Evolutionary conservation across 192 early-diverging fungal species (phyloP), one percentile per base, ranked within the genome.

Genomic region (Backusella sp.): DNA sequence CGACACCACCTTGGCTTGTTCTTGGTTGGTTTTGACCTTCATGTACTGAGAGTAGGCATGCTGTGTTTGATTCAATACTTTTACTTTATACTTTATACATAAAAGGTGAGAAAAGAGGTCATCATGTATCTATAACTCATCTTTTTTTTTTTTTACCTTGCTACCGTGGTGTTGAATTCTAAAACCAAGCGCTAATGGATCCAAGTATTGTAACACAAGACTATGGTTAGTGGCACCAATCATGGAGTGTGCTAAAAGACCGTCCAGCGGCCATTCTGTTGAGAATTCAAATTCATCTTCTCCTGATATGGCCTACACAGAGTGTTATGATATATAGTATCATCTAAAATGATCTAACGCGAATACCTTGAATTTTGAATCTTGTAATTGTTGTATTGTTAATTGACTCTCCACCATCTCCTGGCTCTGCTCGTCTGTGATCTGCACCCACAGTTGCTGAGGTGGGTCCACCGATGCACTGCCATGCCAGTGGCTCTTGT

Each of bases 141-240:
- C 28, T 28, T 1, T 9, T 69, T 21, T 59, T 28, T 1, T 9
- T 69, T 21, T 59, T 75, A 81, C 80, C 72, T 92, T 93, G 52
- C 91, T 95, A 26, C 96, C 95, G 37, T 90, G 77, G 82, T 93
- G 91, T 79, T 94, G 94, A 46, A 98, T 84, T 26, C 89, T 89
- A 81, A 94, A 91, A 19, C 95, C 96, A 62, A 93, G 77, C 1
- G 94, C 88, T 28, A 92, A 76, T 0, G 89, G 79, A 32, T 93
- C 91, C 5, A 95, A 79, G 77, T 93, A 94, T 82, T 96, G 94
- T 28, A 91, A 53, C 15, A 89, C 89, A 56, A 91, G 77, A 28
- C 42, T 80, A 44, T 84, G 78, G 26, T 85, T 75, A 28, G 78
- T 83, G 23, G 68, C 73, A 1, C 72, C 74, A 46, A 84, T 84